These are phyloP conservation scores for Tricholoma matsutake DNA, from an alignment of 768 basidiomycete genomes.

Conservation along the genomic window DNA sequence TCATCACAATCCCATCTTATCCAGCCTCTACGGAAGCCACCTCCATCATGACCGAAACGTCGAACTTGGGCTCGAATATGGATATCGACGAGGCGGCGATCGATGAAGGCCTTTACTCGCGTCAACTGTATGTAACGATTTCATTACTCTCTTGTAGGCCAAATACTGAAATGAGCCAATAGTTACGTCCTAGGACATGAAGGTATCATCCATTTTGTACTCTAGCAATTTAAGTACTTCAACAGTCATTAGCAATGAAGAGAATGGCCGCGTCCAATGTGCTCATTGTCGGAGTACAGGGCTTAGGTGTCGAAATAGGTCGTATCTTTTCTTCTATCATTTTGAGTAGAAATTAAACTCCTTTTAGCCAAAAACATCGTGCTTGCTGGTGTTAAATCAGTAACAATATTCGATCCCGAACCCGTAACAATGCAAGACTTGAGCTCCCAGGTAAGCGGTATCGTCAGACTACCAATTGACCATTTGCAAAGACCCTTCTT, in stretches of 20 bases:
- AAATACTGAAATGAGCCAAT: constrained; percentile 15
- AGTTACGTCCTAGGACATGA: constrained; percentile 97
- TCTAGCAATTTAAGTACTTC: constrained; percentile 6
- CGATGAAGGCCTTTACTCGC: constrained; percentile 92
- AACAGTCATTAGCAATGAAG: constrained; percentile 81
- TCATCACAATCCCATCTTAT: constrained; percentile 14
- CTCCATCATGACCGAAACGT: constrained; percentile 34
- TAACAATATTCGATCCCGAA: constrained; percentile 93
- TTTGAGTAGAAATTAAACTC: constrained; percentile 6
- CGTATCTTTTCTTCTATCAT: constrained; percentile 2
- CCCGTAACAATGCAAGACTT: constrained; percentile 86
- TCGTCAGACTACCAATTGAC: not conserved
- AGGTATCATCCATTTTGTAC: constrained; percentile 44
- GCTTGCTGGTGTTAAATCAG: constrained; percentile 95
- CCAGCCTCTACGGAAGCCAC: constrained; percentile 11
- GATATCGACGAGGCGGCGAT: constrained; percentile 85
- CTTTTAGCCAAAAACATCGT: constrained; percentile 86
- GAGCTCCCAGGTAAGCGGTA: constrained; percentile 78
- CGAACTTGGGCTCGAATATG: constrained; percentile 54
- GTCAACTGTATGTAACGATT: constrained; percentile 72
- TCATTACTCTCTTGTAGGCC: constrained; percentile 10
- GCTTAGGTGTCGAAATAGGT: constrained; percentile 95
- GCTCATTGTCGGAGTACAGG: constrained; percentile 87
- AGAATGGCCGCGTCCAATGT: constrained; percentile 97
- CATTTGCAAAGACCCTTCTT: constrained; percentile 12